Evolutionary conservation across 805 yeast genomes (phyloP).

Genomic region (Candida vaughaniae): DNA sequence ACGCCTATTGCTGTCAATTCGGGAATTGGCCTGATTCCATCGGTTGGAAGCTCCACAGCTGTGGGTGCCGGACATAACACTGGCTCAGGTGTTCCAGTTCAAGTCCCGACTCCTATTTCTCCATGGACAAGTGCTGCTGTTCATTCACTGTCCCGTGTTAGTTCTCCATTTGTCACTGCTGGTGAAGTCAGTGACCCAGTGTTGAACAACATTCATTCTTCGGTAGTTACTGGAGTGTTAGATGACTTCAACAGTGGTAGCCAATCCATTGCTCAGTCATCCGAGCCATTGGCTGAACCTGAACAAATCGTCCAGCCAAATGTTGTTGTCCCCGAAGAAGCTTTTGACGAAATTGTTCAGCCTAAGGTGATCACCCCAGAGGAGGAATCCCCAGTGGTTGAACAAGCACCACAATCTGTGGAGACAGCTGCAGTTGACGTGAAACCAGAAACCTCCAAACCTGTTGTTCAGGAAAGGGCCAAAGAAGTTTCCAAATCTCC

Average conservation of each 20-base stretch:
- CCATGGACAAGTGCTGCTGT: conserved; percentile 37
- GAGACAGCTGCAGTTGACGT: not conserved
- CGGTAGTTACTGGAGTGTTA: conserved; percentile 42
- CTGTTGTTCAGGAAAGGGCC: not conserved
- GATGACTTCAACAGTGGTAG: conserved; percentile 15
- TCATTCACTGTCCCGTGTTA: conserved; percentile 35
- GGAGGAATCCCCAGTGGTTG: conserved; percentile 5
- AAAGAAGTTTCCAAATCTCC: not conserved
- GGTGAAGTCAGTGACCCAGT: conserved; percentile 23
- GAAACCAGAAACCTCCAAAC: not conserved
- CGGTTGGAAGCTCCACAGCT: too few relatives aligned
- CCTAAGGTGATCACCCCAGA: conserved; percentile 9
- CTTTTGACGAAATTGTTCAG: conserved; percentile 7
- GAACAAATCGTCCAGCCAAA: conserved; percentile 14
- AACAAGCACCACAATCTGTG: not conserved
- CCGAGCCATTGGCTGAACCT: conserved; percentile 7
- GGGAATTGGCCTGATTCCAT: not conserved
- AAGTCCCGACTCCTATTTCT: conserved; percentile 35
- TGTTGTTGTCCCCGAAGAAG: conserved; percentile 4
- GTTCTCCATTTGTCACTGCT: conserved; percentile 38
- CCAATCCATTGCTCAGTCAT: not conserved
- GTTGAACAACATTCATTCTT: conserved; percentile 37
- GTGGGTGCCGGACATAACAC: conserved; percentile 9
- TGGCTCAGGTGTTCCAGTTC: not conserved
- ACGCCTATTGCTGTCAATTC: conserved; percentile 11